Conservation (phyloP, 2,329 filamentous ascomycete species). For the Trichoderma asperellum region DNA sequence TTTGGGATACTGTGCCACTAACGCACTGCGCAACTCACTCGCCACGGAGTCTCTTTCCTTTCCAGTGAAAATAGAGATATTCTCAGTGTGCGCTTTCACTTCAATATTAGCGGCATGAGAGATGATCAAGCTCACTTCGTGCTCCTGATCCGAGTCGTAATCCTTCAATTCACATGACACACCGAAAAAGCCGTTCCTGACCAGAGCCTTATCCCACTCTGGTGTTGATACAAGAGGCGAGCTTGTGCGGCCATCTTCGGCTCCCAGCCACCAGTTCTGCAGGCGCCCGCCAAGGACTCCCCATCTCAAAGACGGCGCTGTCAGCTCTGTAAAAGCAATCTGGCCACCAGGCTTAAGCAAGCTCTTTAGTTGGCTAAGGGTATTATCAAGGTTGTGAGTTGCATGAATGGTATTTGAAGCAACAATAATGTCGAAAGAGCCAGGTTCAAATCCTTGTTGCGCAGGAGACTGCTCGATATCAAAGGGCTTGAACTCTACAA, state of each 20-base stretch:
- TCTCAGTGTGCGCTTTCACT: neutral
- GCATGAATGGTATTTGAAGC: conserved; percentile 35
- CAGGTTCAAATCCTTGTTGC: conserved; percentile 29
- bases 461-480: conserved; percentile 28
- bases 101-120: conserved; percentile 8
- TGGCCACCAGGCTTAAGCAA: conserved; percentile 28
- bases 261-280: conserved; percentile 24
- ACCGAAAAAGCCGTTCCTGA: conserved; percentile 24
- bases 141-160: conserved; percentile 13
- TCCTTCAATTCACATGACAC: conserved; percentile 23
- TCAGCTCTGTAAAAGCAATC: conserved; percentile 28
- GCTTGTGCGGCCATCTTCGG: conserved; percentile 18
- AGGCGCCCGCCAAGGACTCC: conserved; percentile 6
- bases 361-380: conserved; percentile 10
- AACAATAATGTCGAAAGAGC: conserved; percentile 32
- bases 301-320: conserved; percentile 24
- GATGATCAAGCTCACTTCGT: conserved; percentile 25
- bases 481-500: conserved; percentile 35
- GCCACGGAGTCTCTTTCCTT: conserved; percentile 1
- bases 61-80: conserved; percentile 19
- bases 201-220: conserved; percentile 15
- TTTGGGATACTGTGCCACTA: neutral
- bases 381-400: conserved; percentile 6
- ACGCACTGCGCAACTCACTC: neutral
- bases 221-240: conserved; percentile 13